Percentiles rank a stretch among this genome's conserved stretches.
phyloP scores from a whole-genome alignment of 495 filamentous ascomycete genomes.

The Chaetomium cochliodes region DNA sequence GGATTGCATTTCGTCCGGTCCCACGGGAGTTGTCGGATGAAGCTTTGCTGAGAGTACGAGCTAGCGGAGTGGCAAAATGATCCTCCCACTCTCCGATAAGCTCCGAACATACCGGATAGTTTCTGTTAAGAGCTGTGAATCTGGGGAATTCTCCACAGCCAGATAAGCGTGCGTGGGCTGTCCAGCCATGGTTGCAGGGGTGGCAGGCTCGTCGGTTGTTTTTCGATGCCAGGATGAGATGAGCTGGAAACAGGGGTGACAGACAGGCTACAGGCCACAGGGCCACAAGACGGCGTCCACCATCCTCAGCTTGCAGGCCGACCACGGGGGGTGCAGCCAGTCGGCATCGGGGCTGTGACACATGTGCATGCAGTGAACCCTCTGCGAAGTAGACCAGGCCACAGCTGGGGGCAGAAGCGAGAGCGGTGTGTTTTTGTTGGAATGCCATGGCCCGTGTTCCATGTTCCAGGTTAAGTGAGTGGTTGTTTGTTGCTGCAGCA shows the following conservation, averaged over 20 bases:
- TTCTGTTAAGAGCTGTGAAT: conserved; percentile 4
- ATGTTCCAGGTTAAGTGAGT: neutral
- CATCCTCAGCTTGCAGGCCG: conserved; percentile 2
- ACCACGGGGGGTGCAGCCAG: conserved; percentile 4
- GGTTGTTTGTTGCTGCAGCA: neutral
- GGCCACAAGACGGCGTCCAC: no score
- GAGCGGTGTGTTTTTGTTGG: neutral
- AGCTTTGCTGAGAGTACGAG: neutral
- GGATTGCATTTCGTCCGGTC: neutral
- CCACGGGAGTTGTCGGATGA: neutral
- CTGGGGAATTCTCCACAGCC: conserved; percentile 22
- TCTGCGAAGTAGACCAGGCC: no score
- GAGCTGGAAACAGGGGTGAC: neutral
- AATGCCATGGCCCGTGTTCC: neutral
- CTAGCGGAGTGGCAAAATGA: conserved; percentile 8
- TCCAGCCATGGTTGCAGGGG: neutral
- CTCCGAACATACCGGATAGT: conserved; percentile 5
- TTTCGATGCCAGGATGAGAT: neutral
- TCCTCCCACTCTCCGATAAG: conserved; percentile 15
- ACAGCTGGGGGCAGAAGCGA: neutral
- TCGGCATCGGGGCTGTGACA: neutral
- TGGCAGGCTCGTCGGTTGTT: neutral
- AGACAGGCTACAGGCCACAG: no score
- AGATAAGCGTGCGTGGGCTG: conserved; percentile 14
- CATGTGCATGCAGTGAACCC: conserved; percentile 10